Evolutionary conservation across 352 stramenopile genomes (phyloP).

Genomic region (Phytophthora cactorum): DNA sequence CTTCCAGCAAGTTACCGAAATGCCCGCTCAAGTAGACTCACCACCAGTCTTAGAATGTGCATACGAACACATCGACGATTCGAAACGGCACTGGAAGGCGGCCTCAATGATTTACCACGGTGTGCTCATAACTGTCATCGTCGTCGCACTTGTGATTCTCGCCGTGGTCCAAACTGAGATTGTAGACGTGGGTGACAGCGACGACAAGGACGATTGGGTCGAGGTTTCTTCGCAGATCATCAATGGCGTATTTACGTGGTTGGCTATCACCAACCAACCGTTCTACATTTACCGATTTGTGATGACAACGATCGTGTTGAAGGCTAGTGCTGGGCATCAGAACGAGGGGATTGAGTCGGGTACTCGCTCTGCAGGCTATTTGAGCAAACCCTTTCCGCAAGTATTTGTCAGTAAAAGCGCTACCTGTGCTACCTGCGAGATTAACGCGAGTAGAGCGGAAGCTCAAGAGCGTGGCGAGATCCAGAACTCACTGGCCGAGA

Average conservation of each 20-base stretch:
- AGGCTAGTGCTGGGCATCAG: background rate
- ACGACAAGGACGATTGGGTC: constrained; percentile 1
- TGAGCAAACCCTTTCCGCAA: constrained; percentile 2
- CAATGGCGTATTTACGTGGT: constrained; percentile 8
- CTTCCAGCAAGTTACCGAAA: background rate
- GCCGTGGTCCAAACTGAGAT: constrained; percentile 1
- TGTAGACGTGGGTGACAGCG: constrained; percentile 2
- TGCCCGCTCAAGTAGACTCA: background rate
- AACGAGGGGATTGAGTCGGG: background rate
- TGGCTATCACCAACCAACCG: constrained; percentile 3
- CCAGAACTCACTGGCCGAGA: background rate
- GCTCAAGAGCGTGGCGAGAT: background rate
- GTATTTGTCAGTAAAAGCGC: constrained; percentile 2
- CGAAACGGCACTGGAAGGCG: background rate
- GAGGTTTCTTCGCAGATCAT: constrained; percentile 15
- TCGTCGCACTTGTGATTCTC: background rate
- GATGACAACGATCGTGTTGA: constrained; percentile 8
- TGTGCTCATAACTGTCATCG: constrained; percentile 1
- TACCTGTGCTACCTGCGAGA: background rate
- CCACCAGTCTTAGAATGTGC: constrained; percentile 5
- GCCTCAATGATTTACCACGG: constrained; percentile 1
- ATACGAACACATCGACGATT: background rate
- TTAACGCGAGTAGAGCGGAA: background rate
- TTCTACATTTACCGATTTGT: constrained; percentile 7
- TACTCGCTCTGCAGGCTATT: background rate